phyloP scores from a whole-genome alignment of 495 filamentous ascomycete species.

The Tuber indicum region DNA sequence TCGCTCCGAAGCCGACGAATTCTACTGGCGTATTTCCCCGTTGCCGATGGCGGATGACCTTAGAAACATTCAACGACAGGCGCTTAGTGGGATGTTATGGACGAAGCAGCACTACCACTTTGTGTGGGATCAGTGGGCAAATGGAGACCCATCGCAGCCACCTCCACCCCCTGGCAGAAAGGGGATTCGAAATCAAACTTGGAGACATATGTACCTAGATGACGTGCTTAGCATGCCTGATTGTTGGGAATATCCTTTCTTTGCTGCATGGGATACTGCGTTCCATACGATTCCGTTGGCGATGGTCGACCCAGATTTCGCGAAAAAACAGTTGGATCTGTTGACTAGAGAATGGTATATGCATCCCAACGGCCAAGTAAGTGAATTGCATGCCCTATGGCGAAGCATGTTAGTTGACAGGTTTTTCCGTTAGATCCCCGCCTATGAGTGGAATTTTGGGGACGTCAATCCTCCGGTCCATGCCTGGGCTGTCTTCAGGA shows the following conservation, averaged over 20 bases:
- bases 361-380: constrained; percentile 91
- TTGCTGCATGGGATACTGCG: constrained; percentile 93
- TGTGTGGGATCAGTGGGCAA: constrained; percentile 95
- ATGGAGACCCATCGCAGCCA: constrained; percentile 64
- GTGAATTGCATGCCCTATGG: constrained; percentile 47
- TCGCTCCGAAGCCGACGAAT: constrained; percentile 83
- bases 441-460: constrained; percentile 97
- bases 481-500: constrained; percentile 89
- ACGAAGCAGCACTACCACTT: constrained; percentile 95
- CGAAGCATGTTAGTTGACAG: neutral
- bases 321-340: constrained; percentile 93
- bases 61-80: constrained; percentile 90
- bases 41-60: constrained; percentile 91
- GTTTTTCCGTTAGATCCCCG: constrained; percentile 26
- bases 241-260: constrained; percentile 98
- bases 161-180: constrained; percentile 78
- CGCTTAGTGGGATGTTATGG: constrained; percentile 95
- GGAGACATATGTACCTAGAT: constrained; percentile 89
- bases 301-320: constrained; percentile 96
- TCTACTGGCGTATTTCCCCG: constrained; percentile 87
- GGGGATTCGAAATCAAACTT: constrained; percentile 73
- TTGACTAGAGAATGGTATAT: constrained; percentile 98
- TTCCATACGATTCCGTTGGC: constrained; percentile 94
- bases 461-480: constrained; percentile 96
- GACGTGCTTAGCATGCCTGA: constrained; percentile 96